Conservation (phyloP, 371 early-diverging fungal genomes). For the Lichtheimia hyalospora region DNA sequence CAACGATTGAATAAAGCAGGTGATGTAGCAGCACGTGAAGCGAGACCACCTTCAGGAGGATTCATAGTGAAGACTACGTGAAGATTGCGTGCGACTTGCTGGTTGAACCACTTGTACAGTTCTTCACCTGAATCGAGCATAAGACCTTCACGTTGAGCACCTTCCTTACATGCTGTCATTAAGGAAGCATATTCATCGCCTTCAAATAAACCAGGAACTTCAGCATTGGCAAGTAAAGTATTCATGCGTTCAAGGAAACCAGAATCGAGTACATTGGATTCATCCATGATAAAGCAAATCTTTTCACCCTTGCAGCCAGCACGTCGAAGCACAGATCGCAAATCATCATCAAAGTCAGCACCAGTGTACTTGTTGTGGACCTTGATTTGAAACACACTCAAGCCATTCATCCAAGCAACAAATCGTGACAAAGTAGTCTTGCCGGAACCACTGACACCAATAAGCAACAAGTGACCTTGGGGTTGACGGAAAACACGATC, state of each 20-base stretch:
- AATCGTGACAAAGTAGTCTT: slow-evolving; percentile 97
- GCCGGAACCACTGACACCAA: slow-evolving; percentile 97
- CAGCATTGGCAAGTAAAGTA: slow-evolving; percentile 96
- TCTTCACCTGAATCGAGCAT: slow-evolving; percentile 95
- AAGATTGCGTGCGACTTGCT: slow-evolving; percentile 94
- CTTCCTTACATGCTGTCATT: slow-evolving; percentile 95
- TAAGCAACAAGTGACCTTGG: slow-evolving; percentile 97
- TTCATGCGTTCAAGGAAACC: slow-evolving; percentile 99
- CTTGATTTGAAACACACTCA: slow-evolving; percentile 94
- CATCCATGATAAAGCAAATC: slow-evolving; percentile 98
- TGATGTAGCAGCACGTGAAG: slow-evolving; percentile 93
- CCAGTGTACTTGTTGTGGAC: slow-evolving; percentile 95
- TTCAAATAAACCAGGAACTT: slow-evolving; percentile 98
- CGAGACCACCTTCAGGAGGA: slow-evolving; percentile 94
- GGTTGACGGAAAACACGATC: slow-evolving; percentile 98
- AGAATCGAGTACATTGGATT: slow-evolving; percentile 94
- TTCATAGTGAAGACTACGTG: slow-evolving; percentile 99
- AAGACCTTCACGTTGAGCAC: slow-evolving; percentile 89
- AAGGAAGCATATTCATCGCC: slow-evolving; percentile 96
- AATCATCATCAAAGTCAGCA: slow-evolving; percentile 97
- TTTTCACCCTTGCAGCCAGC: slow-evolving; percentile 97
- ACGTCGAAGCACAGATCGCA: slow-evolving; percentile 87
- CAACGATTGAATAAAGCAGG: slow-evolving; percentile 99
- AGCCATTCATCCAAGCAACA: slow-evolving; percentile 99
- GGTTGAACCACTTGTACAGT: slow-evolving; percentile 96